Evolutionary conservation across 75 land plant species (phyloP).

Genomic region (Cunninghamia lanceolata): DNA sequence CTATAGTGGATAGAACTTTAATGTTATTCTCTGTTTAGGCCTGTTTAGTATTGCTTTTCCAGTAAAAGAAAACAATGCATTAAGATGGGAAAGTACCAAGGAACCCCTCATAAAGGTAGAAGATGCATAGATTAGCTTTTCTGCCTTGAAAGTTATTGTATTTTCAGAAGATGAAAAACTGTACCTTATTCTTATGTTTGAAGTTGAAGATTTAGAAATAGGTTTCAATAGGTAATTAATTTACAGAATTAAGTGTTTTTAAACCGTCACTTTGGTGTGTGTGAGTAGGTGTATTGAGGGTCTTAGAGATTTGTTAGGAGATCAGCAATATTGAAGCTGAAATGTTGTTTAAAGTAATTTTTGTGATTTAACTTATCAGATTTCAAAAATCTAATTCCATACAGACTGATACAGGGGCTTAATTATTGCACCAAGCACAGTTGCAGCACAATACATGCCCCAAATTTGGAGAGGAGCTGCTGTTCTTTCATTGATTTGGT

Average conservation of each 20-base stretch:
- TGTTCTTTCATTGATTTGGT: constrained; percentile 79
- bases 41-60: not conserved
- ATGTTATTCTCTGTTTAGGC: not conserved
- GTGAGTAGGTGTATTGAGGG: not conserved
- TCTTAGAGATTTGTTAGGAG: not conserved
- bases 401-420: constrained; percentile 39
- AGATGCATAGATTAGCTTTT: not conserved
- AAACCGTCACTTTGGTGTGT: not conserved
- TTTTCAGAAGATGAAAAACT: not conserved
- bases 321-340: not conserved
- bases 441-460: constrained; percentile 56
- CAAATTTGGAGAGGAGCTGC: constrained; percentile 83
- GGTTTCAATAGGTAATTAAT: not conserved
- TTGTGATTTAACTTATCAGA: constrained; percentile 11
- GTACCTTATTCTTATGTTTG: constrained; percentile 1
- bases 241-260: not conserved
- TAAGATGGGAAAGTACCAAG: not conserved
- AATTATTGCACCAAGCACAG: constrained; percentile 73
- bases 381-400: not conserved
- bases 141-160: not conserved
- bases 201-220: not conserved
- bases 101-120: not conserved
- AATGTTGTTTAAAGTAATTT: not conserved
- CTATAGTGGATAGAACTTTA: not conserved
- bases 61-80: not conserved